Evolutionary conservation across 177 flowering plant species (phyloP), one percentile per base, ranked within the genome.

Genomic region (Tripterygium wilfordii): DNA sequence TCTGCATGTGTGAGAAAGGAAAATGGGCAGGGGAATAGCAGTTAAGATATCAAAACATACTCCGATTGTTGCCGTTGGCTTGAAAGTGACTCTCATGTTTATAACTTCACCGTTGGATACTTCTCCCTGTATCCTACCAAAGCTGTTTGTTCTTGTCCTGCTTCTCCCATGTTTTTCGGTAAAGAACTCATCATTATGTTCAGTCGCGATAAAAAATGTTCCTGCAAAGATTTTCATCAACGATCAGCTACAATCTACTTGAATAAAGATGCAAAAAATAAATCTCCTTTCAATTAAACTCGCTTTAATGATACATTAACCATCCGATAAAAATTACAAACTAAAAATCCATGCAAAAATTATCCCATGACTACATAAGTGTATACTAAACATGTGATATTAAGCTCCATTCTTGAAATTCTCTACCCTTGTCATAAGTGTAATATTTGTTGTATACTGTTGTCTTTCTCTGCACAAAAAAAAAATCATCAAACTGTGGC

Each of bases 101-200:
- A 89, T 94, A 39, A 66, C 72, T 77, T 94, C 99, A 39, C 99
- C 99, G 64, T 92, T 92, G 20, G 99, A 94, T 55, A 94, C 83
- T 48, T 97, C 99, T 22, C 97, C 97, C 97, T 92, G 96, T 61
- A 90, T 83, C 13, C 99, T 97, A 53, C 96, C 99, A 59, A 96
- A 94, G 18, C 96, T 82, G 58, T 90, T 94, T 61, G 97, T 87
- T 73, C 82, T 79, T 46, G 97, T 89, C 55, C 97, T 76, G 49
- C 89, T 77, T 54, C 63, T 71, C 42, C 92, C 88, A 63, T 65
- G 51, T 53, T 77, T 71, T 55, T 89, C 91, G 1, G 63, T 67
- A 48, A 45, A 81, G 61, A 94, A 94, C 61, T 84, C 95, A 66
- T 94, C 99, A 62, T 90, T 94, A 61, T 94, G 99, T 68, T 94